Base-by-base conservation (phyloP, 176 grass and related monocot genomes). In the Rhynchospora pubera region DNA sequence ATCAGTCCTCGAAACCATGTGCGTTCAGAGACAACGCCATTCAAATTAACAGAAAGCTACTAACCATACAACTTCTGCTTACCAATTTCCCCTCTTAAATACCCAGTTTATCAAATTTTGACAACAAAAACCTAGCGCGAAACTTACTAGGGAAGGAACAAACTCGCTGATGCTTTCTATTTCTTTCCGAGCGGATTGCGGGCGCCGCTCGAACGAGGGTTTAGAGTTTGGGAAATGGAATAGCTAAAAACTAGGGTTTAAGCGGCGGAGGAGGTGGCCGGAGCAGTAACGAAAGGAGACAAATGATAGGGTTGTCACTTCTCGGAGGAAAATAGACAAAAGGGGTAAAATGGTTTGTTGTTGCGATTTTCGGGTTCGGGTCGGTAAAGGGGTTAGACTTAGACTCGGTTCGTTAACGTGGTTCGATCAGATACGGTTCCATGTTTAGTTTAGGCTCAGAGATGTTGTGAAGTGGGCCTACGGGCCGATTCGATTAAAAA, bases 101-200 rank as follows among this genome's bases (percentile, higher is more conserved):
- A 21, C n/a, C 13, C 68, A 50, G 18, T 72, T 72, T 14, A 72
- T 72, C 44, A 72, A 48, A 72, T 23, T 9, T 72, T 50, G 23
- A 30, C 23, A 56, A 11, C 7, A 77, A 34, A 77, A 56, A 50
- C 14, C 14, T 16, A 77, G 10, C 22, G 48, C 16, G 55, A 76
- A 76, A 55, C 72, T 76, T 76, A 77, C 72, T 28, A 56, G 72
- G 50, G 14, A 53, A 77, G 22, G 43, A 77, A 77, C 2, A 24
- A 77, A 56, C 6, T 5, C 72, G 50, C 23, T 28, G 72, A 18
- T 18, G 23, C 48, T 16, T 56, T 26, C 6, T 32, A 10, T 77
- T 50, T 28, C 14, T 77, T 3, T 5, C 13, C 22, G 13, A 26
- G 48, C 11, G 72, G 23, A 77, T 6, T 32, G 15, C 13, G 21